A percentile compares a stretch with the other conserved stretches of the same genome.
These are phyloP conservation scores for Thielaviopsis ethacetica DNA, from an alignment of 2,329 filamentous ascomycete genomes.

Conservation along the genomic window DNA sequence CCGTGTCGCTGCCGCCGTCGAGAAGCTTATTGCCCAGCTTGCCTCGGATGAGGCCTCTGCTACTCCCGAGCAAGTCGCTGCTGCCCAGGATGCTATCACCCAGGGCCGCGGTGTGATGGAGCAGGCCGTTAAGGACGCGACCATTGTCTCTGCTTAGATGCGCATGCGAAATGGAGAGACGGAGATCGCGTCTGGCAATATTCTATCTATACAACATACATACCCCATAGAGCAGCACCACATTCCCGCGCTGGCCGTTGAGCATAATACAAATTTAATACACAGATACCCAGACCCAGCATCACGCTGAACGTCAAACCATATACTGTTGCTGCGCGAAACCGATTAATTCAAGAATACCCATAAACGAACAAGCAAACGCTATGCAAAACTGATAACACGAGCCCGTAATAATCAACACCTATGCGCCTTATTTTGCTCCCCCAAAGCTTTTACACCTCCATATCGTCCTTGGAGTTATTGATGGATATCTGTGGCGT, in stretches of 20 bases:
- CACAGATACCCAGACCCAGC: not conserved
- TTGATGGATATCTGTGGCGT: slow-evolving; percentile 34
- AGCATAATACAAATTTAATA: not conserved
- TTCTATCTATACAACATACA: not conserved
- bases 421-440: not conserved
- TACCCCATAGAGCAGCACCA: not conserved
- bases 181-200: not conserved
- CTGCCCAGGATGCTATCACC: slow-evolving; percentile 37
- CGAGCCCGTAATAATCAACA: not conserved
- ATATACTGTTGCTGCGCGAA: too few relatives aligned
- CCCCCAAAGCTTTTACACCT: slow-evolving; percentile 28
- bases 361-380: not conserved
- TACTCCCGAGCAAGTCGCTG: slow-evolving; percentile 32
- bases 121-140: slow-evolving; percentile 3
- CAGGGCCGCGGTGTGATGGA: slow-evolving; percentile 26
- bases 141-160: slow-evolving; percentile 7
- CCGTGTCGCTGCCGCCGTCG: slow-evolving; percentile 55
- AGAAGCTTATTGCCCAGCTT: slow-evolving; percentile 60
- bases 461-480: slow-evolving; percentile 46
- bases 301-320: too few relatives aligned
- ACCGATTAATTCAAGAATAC: not conserved
- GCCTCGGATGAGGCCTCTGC: slow-evolving; percentile 40
- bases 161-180: not conserved
- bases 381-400: not conserved
- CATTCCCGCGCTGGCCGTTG: not conserved